Base-by-base conservation (phyloP, 805 yeast genomes). In the Cyberlindnera meyerae region DNA sequence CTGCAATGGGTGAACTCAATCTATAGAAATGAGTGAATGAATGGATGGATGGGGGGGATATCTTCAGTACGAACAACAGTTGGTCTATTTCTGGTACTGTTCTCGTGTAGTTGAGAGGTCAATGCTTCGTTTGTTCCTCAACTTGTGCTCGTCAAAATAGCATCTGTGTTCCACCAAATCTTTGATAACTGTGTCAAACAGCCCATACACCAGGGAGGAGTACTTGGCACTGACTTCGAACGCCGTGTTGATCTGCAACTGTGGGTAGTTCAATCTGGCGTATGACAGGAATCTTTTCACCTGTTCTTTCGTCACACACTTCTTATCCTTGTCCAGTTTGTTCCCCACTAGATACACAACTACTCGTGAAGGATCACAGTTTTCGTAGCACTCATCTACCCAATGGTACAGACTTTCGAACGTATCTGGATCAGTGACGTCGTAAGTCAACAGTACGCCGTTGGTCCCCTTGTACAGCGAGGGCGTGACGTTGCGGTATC, bases 181-280 rank as follows among this genome's bases (percentile, higher is more conserved):
- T 27, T 61, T 58, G 11, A 68, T 57, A 6, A 68, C 55, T 13
- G 53, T 45, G 38, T 62, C 63, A 40, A 68, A 63, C 8, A 66
- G 56, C 7, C 63, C 55, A 31, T 64, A 62, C 0, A 65, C 67
- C 4, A 62, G 54, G 28, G 54, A 53, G 6, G 61, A 55, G 55
- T 66, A 63, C 47, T 63, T 67, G 18, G 73, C 72, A 42, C 70
- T 68, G 13, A 70, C 71, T 49, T 69, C 75, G 43, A 66, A 70
- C 30, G 65, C 63, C 2, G 70, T 71, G 18, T 61, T 57, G 26
- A 70, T 61, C 14, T 48, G 54, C 17, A 66, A 48, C 9, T 52
- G 48, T 8, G 49, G 33, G 30, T 57, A 62, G 11, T 51, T 46
- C 13, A 47, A 39, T 36, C 64, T 61, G 11, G 59, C 49, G 31